Base-by-base conservation (phyloP, 2,329 filamentous ascomycete genomes). In the Alternaria angustiovoidea region DNA sequence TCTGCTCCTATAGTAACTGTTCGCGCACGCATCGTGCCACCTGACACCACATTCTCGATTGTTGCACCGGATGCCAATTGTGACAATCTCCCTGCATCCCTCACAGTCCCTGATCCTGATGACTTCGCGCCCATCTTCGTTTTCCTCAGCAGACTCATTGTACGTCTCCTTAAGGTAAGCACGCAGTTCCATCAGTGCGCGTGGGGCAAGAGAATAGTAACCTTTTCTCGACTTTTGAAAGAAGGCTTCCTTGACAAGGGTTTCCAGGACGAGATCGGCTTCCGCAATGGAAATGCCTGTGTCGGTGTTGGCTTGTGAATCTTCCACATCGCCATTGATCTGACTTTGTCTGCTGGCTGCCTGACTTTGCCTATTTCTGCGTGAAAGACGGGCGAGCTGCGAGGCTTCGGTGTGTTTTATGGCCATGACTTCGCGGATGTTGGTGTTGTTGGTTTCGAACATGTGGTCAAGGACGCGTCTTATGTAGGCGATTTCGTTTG, bases 1-100 rank as follows among this genome's bases (percentile, higher is more conserved):
- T 34, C 63, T 67, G 2, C 63, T 59, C 1, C 61, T 44, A 54
- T 78, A 79, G 55, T 70, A 78, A 34, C 65, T 66, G 51, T 69
- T 72, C 20, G 75, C 74, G 63, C 77, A 79, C 22, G 56, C 51
- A 58, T 78, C 72, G 61, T 79, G 77, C 69, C 71, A 76, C 20
- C 75, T 44, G 36, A 73, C 67, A 1, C 68, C 69, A 51, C 75
- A 77, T 18, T 71, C 68, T 44, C 61, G 55, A 16, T 75, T 67
- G 18, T 68, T 66, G 43, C 75, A 77, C 39, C 75, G 59, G 4
- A 74, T 56, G 1, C 75, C 86, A 65, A 91, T 82, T 0, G 94
- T 99, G 41, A 98, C 87, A 63, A 98, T 90, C 66, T 97, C 93
- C 77, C 88, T 91, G 79, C 95, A 99, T 0, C 92, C 93, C 72